Percentiles rank a stretch among this genome's conserved stretches.
These are phyloP conservation scores for Diutina scorzettiae DNA, from an alignment of 1,139 yeast genomes.

Conservation along the genomic window DNA sequence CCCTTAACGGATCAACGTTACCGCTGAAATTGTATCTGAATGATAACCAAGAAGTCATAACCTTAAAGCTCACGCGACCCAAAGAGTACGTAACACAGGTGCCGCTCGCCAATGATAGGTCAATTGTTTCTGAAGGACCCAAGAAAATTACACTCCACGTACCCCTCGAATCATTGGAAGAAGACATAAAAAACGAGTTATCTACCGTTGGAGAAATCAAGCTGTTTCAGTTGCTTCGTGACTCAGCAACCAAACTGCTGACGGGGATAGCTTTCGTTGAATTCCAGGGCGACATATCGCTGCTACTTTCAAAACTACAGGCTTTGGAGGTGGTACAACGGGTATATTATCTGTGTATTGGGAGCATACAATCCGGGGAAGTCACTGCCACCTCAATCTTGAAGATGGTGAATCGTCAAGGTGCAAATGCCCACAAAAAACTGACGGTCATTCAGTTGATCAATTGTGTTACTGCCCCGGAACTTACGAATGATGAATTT, in stretches of 20 bases:
- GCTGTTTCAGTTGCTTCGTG: conserved; percentile 22
- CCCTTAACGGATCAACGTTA: conserved; percentile 30
- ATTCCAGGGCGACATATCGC: conserved; percentile 15
- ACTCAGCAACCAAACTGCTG: conserved; percentile 25
- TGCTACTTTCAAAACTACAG: conserved; percentile 11
- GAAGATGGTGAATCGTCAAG: conserved; percentile 24
- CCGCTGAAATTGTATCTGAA: conserved; percentile 8
- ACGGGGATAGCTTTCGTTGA: conserved; percentile 31
- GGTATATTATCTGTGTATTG: conserved; percentile 25
- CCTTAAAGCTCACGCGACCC: conserved; percentile 40
- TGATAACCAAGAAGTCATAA: conserved; percentile 7
- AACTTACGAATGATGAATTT: conserved; percentile 40
- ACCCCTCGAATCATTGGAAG: conserved; percentile 16
- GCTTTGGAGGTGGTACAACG: conserved; percentile 13
- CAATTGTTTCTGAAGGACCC: conserved; percentile 23
- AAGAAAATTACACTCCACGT: conserved; percentile 22
- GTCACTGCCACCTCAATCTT: conserved; percentile 19
- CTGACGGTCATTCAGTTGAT: conserved; percentile 54
- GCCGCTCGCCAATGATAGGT: conserved; percentile 14
- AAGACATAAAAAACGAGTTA: conserved; percentile 12
- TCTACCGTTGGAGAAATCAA: conserved; percentile 16
- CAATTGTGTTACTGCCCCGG: conserved; percentile 56
- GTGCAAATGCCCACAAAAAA: conserved; percentile 23
- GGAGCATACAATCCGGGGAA: conserved; percentile 11
- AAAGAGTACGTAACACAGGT: conserved; percentile 44